phyloP scores from a whole-genome alignment of 2,329 filamentous ascomycete genomes.

The Plectosphaerella plurivora region DNA sequence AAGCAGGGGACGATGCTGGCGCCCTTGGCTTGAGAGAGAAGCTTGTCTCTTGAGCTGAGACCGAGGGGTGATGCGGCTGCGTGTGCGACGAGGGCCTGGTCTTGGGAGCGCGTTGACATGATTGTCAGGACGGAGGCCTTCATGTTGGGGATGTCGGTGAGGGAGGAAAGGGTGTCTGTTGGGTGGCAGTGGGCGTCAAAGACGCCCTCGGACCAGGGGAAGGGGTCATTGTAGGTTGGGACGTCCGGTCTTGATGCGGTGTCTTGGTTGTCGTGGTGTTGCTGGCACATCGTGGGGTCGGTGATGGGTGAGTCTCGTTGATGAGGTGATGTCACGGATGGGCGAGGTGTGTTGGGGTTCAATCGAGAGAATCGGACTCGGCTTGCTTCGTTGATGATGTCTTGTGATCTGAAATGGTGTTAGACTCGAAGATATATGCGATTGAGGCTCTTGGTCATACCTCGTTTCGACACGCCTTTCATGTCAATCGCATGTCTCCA shows the following conservation, averaged over 20 bases:
- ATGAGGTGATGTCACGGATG: too few relatives aligned
- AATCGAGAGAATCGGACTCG: too few relatives aligned
- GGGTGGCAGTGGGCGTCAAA: conserved; percentile 83
- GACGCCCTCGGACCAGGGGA: conserved; percentile 68
- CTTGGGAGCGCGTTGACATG: conserved; percentile 73
- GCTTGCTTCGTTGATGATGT: too few relatives aligned
- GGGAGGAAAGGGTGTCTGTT: conserved; percentile 67
- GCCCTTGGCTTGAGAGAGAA: conserved; percentile 17
- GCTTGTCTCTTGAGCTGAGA: conserved; percentile 25
- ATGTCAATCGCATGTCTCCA: too few relatives aligned
- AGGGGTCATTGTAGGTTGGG: conserved; percentile 21
- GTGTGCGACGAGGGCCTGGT: conserved; percentile 67
- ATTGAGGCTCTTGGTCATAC: too few relatives aligned
- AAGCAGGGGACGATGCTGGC: conserved; percentile 59
- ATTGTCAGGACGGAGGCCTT: conserved; percentile 61
- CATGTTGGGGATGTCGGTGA: conserved; percentile 59
- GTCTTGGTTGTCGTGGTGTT: not conserved
- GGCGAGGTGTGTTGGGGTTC: too few relatives aligned
- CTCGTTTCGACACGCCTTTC: too few relatives aligned
- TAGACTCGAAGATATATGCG: too few relatives aligned
- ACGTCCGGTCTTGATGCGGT: not conserved
- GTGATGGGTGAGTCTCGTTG: too few relatives aligned
- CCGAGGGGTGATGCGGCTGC: conserved; percentile 54
- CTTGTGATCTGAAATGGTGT: too few relatives aligned
- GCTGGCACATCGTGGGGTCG: not conserved